Evolutionary conservation across 2,329 filamentous ascomycete genomes (phyloP).

Genomic region (Chaetomiaceae sp.): DNA sequence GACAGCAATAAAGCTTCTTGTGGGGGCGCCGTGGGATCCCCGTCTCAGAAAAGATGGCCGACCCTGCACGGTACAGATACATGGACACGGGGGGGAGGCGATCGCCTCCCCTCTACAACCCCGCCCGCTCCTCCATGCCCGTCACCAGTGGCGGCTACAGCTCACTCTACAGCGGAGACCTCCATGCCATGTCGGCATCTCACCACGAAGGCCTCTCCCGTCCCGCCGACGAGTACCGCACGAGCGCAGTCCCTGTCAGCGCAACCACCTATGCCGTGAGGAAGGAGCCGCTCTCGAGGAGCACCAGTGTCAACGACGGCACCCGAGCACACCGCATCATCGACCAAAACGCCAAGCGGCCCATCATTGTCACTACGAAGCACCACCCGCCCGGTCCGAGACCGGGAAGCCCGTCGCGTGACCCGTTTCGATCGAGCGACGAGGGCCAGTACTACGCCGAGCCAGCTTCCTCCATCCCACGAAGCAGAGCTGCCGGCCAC

Average conservation of each 20-base stretch:
- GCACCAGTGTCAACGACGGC: constrained; percentile 43
- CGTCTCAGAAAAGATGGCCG: constrained; percentile 20
- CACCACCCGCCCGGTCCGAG: constrained; percentile 36
- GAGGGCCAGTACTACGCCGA: constrained; percentile 49
- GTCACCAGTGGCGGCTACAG: constrained; percentile 45
- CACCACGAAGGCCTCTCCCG: constrained; percentile 30
- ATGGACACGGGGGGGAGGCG: constrained; percentile 19
- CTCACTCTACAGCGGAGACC: constrained; percentile 49
- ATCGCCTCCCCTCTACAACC: constrained; percentile 38
- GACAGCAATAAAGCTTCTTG: not conserved
- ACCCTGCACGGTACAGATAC: constrained; percentile 24
- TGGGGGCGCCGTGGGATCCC: no score
- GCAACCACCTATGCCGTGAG: constrained; percentile 55
- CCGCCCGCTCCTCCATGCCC: constrained; percentile 52
- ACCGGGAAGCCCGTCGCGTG: constrained; percentile 46
- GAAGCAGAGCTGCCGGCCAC: constrained; percentile 43
- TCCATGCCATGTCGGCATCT: constrained; percentile 49
- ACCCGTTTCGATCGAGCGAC: constrained; percentile 51
- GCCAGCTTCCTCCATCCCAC: constrained; percentile 52
- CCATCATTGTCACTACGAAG: constrained; percentile 56
- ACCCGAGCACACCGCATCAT: constrained; percentile 49
- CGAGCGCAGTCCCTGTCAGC: constrained; percentile 38
- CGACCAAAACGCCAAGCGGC: constrained; percentile 47
- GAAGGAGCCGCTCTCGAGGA: constrained; percentile 47
- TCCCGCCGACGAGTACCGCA: constrained; percentile 31